These are phyloP conservation scores for Theobroma cacao DNA, from an alignment of 345 rosid genomes.

Conservation along the genomic window DNA sequence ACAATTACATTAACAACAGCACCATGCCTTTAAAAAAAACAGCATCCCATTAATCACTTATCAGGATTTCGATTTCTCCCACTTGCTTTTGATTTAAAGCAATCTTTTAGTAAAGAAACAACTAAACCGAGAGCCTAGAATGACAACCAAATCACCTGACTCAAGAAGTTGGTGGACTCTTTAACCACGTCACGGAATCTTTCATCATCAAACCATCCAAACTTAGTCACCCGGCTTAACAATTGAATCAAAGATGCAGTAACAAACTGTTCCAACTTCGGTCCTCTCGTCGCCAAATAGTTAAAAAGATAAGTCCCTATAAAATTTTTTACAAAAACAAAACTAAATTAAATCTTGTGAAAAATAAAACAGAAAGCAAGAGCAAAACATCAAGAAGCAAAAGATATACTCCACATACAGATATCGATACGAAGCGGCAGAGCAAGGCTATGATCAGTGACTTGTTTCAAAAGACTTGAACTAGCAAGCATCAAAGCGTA, in stretches of 20 bases:
- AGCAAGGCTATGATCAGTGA: slow-evolving; percentile 88
- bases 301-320: slow-evolving; percentile 77
- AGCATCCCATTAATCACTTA: not conserved
- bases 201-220: slow-evolving; percentile 99
- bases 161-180: slow-evolving; percentile 83
- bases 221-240: slow-evolving; percentile 88
- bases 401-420: slow-evolving; percentile 37
- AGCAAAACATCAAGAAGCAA: slow-evolving; percentile 10
- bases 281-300: slow-evolving; percentile 93
- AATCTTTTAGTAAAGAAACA: slow-evolving; percentile 17
- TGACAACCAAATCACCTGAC: slow-evolving; percentile 56
- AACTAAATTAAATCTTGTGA: not conserved
- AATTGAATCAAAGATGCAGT: slow-evolving; percentile 85
- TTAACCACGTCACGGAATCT: slow-evolving; percentile 79
- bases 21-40: no score
- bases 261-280: slow-evolving; percentile 80
- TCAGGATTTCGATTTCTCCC: not conserved
- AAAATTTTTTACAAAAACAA: not conserved
- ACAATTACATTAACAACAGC: not conserved
- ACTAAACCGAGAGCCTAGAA: not conserved
- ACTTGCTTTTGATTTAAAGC: not conserved
- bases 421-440: slow-evolving; percentile 91
- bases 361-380: not conserved
- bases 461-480: slow-evolving; percentile 94
- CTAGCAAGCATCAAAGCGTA: slow-evolving; percentile 99